Base-by-base conservation (phyloP, 805 yeast species). In the Kuraishia cidri region DNA sequence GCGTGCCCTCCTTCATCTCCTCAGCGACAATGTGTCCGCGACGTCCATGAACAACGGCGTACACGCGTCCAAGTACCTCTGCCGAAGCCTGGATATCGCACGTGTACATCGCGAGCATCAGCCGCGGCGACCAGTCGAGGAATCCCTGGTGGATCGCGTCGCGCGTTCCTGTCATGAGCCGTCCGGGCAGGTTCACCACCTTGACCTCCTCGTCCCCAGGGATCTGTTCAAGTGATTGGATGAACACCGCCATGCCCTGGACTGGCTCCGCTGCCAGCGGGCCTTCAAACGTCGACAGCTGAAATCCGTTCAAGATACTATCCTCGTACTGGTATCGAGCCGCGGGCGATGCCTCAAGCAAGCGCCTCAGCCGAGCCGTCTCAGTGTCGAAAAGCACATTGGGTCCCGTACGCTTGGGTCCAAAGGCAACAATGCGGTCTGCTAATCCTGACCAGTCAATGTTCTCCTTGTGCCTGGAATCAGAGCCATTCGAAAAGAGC, bases 1-100 rank as follows among this genome's bases (percentile, higher is more conserved):
- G 96, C 0, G 98, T 92, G 7, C 99, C 99, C 52, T 92, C 98
- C 49, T 92, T 88, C 85, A 92, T 77, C 52, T 92, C 98, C 56
- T 92, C 99, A 4, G 87, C 73, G 2, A 80, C 69, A 35, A 92
- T 83, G 32, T 72, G 61, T 19, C 99, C 99, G 25, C 83, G 79
- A 47, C 96, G 69, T 46, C 75, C 75, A 42, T 94, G 95, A 16
- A 92, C 85, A 13, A 90, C 97, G 0, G 87, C 92, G 50, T 92
- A 92, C 0, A 92, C 97, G 51, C 84, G 86, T 27, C 99, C 98
- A 33, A 92, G 63, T 0, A 86, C 97, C 41, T 92, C 98, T 0
- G 95, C 75, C 2, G 94, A 72, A 0, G 97, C 92, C 57, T 92
- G 99, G 43, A 92, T 84, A 43, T 90, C 97, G 64, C 97, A 88